Evolutionary conservation across 1,284 basidiomycete species (phyloP), one percentile per base, ranked within the genome.

Genomic region (Cryptococcus neoformans): DNA sequence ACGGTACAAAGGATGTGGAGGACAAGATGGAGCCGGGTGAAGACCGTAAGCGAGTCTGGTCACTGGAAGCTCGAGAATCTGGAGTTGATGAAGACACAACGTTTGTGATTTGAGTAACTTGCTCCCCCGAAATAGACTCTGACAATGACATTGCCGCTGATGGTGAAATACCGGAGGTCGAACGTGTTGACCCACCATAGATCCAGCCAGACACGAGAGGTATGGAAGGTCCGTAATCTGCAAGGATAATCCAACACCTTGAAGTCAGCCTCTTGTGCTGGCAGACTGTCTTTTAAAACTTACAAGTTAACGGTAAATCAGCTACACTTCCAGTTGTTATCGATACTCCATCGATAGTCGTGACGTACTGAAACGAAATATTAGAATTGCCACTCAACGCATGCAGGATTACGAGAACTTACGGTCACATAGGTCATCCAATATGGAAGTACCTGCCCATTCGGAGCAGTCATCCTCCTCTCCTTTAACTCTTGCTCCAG

Each of bases 191-290:
- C 3, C 66, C 66, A 9, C 66, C 66, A 44, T 63, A 68, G 10
- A 46, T 58, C 66, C 64, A 68, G 4, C 55, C 64, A 5, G 49
- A 39, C 4, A 54, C 62, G 10, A 68, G 54, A 0, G 66, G 66
- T 37, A 68, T 68, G 1, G 64, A 64, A 3, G 61, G 59, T 21
- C 66, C 66, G 48, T 66, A 66, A 44, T 68, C 64, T 68, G 34
- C 17, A 12, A 37, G n/a, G 6, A 35, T 10, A 28, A 12, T 38
- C 28, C 6, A 28, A 48, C 11, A 28, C 34, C 11, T 45, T 10
- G 49, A n/a, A 40, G 6, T 12, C 6, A 11, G 54, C 51, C 40
- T 21, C 21, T 21, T 21, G 21, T 21, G 21, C 21, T 21, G 21
- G 21, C 21, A 21, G 21, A 21, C 21, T 21, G 21, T 21, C 21